These are phyloP conservation scores for Boletus subluridellus DNA, from an alignment of 1,284 basidiomycete species.

Conservation along the genomic window DNA sequence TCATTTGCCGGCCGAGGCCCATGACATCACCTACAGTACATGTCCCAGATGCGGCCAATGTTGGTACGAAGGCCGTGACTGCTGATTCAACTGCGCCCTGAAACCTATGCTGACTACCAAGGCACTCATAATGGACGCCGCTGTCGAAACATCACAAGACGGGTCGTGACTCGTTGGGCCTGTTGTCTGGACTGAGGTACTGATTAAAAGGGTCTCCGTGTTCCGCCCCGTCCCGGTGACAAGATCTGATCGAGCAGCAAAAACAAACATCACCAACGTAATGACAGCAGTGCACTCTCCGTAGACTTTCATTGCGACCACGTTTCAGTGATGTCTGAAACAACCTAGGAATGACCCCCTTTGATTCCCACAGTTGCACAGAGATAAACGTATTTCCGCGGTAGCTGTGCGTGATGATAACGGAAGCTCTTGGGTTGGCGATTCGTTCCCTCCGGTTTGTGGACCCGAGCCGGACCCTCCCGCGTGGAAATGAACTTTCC, in stretches of 20 bases:
- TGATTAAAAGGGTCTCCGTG: not conserved
- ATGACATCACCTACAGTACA: too few relatives aligned
- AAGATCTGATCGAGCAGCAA: not conserved
- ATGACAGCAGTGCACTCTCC: not conserved
- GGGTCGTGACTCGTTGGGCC: too few relatives aligned
- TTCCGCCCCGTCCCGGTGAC: not conserved
- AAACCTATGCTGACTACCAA: not conserved
- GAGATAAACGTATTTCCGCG: not conserved
- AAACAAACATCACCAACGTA: not conserved
- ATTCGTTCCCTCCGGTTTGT: not conserved
- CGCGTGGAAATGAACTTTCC: not conserved
- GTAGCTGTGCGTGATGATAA: not conserved
- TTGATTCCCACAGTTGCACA: not conserved
- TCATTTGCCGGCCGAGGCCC: too few relatives aligned
- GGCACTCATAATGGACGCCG: not conserved
- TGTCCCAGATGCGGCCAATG: not conserved
- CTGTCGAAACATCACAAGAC: not conserved
- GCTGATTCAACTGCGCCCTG: not conserved
- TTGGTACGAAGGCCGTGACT: not conserved
- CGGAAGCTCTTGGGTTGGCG: not conserved
- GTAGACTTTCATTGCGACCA: not conserved
- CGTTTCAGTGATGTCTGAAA: not conserved
- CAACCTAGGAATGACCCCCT: not conserved
- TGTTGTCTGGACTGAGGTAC: not conserved
- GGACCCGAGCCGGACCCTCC: not conserved